Percentiles rank a stretch among this genome's conserved stretches.
Evolutionary conservation across 2,329 filamentous ascomycete species (phyloP).

Genomic region (Ophidiomyces ophidiicola): DNA sequence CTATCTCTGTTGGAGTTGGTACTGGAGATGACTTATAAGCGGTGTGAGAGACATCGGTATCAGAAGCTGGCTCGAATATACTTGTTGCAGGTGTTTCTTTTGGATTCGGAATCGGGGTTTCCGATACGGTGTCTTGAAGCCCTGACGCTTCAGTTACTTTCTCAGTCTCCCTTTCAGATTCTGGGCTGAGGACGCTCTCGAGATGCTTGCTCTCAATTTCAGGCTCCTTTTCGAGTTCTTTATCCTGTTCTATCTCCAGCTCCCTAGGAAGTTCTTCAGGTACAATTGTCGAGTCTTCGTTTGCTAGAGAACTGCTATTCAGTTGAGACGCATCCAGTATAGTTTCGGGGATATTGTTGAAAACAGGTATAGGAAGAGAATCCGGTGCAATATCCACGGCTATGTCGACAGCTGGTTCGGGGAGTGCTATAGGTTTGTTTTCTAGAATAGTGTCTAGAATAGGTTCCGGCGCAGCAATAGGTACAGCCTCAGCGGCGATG

Average conservation of each 20-base stretch:
- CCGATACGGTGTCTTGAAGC: background rate
- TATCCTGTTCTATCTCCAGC: background rate
- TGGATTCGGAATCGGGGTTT: background rate
- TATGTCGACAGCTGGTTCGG: no score
- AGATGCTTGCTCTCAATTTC: background rate
- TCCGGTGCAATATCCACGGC: no score
- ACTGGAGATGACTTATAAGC: slow-evolving; percentile 6
- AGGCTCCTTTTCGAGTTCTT: background rate
- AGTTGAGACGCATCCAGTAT: no score
- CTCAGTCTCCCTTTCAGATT: slow-evolving; percentile 1
- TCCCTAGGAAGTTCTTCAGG: background rate
- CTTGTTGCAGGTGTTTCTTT: slow-evolving; percentile 4
- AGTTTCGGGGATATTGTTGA: no score
- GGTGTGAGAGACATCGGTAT: slow-evolving; percentile 12
- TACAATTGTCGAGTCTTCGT: no score
- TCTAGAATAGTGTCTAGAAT: background rate
- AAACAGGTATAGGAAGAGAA: no score
- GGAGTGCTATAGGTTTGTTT: background rate
- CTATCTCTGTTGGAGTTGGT: slow-evolving; percentile 9
- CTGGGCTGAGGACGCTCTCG: background rate
- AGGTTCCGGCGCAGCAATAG: background rate
- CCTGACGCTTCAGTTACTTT: background rate
- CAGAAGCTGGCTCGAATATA: slow-evolving; percentile 3
- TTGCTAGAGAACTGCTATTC: no score
- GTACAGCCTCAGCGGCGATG: background rate